Percentiles rank a stretch among this genome's conserved stretches.
These are phyloP conservation scores for Dryadomyces sulphureus DNA, from an alignment of 2,329 filamentous ascomycete species.

Conservation along the genomic window DNA sequence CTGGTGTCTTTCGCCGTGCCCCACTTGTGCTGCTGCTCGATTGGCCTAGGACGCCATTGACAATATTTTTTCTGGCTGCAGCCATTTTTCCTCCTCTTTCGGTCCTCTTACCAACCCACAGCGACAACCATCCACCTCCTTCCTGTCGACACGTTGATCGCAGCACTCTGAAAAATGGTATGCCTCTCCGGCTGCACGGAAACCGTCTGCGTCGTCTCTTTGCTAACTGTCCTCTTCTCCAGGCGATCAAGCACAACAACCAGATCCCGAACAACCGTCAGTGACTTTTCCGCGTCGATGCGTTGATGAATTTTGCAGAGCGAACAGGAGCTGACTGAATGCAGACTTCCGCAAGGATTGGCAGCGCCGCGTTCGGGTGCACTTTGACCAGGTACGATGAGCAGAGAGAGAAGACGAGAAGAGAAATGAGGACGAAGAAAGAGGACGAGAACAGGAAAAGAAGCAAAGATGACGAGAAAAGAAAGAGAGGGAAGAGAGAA, in stretches of 20 bases:
- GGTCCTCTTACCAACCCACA: constrained; percentile 1
- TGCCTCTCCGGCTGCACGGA: not conserved
- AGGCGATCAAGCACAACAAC: constrained; percentile 99
- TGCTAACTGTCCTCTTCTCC: constrained; percentile 13
- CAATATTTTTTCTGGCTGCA: constrained; percentile 3
- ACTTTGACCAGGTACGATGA: constrained; percentile 98
- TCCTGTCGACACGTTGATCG: constrained; percentile 1
- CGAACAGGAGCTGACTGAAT: constrained; percentile 18
- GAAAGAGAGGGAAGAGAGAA: not conserved
- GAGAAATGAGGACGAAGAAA: not conserved
- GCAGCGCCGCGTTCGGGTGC: constrained; percentile 96
- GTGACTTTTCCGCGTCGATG: constrained; percentile 19
- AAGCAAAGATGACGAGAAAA: not conserved
- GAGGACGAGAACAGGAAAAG: not conserved
- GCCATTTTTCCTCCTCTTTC: constrained; percentile 6
- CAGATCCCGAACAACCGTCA: constrained; percentile 92
- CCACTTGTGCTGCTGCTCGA: not conserved
- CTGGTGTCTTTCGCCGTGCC: constrained; percentile 9
- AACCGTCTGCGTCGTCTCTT: not conserved
- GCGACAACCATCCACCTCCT: not conserved
- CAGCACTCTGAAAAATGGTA: not conserved
- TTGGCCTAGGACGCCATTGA: not conserved
- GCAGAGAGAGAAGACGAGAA: not conserved
- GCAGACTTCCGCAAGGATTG: constrained; percentile 99
- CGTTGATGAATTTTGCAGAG: constrained; percentile 1